Evolutionary conservation across 169 alveolate genomes (phyloP), one percentile per base, ranked within the genome.

Genomic region (Plasmodium cynomolgi): DNA sequence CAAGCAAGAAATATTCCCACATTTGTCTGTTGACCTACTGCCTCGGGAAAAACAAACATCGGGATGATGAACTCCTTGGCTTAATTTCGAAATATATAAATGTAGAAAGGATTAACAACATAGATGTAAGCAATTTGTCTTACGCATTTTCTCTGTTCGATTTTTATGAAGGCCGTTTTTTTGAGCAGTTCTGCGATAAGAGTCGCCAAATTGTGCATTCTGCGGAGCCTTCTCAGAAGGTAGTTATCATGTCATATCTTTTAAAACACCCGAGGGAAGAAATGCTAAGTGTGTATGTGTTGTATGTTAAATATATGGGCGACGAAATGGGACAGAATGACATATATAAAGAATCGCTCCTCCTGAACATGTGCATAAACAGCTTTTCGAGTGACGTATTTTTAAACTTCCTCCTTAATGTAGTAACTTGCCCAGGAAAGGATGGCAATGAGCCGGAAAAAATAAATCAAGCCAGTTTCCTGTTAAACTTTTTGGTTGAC

Each of bases 51-150:
- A 91, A 50, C 23, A 91, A 83, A 71, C 95, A 91, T 82, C 44
- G 79, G 82, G 95, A 91, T 58, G 56, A 47, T 71, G 79, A 47
- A 8, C 58, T 91, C 34, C 58, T 91, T 44, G 62, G 62, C 54
- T 34, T 83, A 56, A 58, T 91, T 74, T 41, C 77, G 29, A 80
- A 82, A 72, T 81, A 91, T 82, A 9, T 91, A 91, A 33, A 91
- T 39, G 50, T 91, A 15, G 74, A 91, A 9, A 47, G 39, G 29
- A 74, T 91, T 41, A 91, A 91, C 31, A 82, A 81, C 41, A 91
- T 91, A 23, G 95, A 91, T 79, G n/a, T 91, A 82, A 91, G 95
- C 77, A 91, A 91, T 50, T 81, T 91, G 82, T 71, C 92, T 39
- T 91, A 91, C 84, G 77, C 92, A 8, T 91, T 82, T 91, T 91